A percentile compares a stretch with the other conserved stretches of the same genome.
Conservation (phyloP, 768 basidiomycete species). For the Serendipita sp. region DNA sequence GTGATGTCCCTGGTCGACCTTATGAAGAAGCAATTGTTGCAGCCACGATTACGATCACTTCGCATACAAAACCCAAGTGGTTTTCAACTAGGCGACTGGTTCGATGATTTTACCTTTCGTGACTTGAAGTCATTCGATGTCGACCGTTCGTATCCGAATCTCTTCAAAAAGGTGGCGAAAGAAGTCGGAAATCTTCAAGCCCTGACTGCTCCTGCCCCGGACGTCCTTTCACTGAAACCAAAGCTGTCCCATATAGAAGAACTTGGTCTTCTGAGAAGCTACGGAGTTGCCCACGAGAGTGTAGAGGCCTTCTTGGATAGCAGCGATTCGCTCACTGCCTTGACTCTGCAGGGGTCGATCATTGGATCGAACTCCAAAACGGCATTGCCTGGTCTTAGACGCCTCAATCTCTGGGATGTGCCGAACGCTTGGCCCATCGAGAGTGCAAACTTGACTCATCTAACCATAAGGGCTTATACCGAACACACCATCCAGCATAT, state of each 20-base stretch:
- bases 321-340: no score
- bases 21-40: background rate
- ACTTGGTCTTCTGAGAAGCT: no score
- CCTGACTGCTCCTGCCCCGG: background rate
- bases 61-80: background rate
- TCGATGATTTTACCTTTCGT: background rate
- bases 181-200: background rate
- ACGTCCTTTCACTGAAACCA: background rate
- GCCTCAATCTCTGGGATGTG: no score
- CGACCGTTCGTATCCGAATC: background rate
- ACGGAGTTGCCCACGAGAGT: no score
- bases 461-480: background rate
- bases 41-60: background rate
- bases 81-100: background rate
- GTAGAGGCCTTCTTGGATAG: no score
- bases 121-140: background rate
- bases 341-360: no score
- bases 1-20: background rate
- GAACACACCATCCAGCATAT: background rate
- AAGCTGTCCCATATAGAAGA: background rate
- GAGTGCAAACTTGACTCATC: background rate
- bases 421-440: background rate
- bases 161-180: background rate
- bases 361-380: no score
- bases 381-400: no score